phyloP scores from a whole-genome alignment of 768 basidiomycete species.

The Suillus tomentosus region DNA sequence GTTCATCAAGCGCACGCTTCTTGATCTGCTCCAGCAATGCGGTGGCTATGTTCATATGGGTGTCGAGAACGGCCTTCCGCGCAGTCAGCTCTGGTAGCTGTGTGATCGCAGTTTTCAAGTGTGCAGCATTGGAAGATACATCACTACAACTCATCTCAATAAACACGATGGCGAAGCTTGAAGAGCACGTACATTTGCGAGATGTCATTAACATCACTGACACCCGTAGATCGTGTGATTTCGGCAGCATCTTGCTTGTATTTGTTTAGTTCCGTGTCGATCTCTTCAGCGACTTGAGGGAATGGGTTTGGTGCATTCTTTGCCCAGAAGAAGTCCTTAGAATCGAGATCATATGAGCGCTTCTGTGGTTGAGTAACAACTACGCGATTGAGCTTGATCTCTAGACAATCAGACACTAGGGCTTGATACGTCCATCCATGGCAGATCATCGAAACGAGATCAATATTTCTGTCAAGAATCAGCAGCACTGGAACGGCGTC shows the following conservation, averaged over 20 bases:
- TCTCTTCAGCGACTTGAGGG: conserved; percentile 98
- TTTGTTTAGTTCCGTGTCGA: conserved; percentile 86
- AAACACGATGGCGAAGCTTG: not conserved
- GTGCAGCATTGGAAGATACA: conserved; percentile 87
- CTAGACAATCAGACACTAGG: conserved; percentile 94
- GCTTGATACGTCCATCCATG: conserved; percentile 99
- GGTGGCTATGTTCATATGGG: conserved; percentile 99
- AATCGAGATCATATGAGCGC: conserved; percentile 91
- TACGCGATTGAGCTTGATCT: conserved; percentile 95
- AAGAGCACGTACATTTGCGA: conserved; percentile 74
- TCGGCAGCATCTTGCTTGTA: conserved; percentile 97
- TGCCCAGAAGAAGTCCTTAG: conserved; percentile 99
- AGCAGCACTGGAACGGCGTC: conserved; percentile 68
- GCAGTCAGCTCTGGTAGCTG: conserved; percentile 96
- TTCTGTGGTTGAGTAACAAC: conserved; percentile 77
- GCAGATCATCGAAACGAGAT: conserved; percentile 88
- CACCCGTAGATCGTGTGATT: conserved; percentile 93
- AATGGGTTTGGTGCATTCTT: conserved; percentile 96
- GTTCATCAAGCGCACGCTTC: conserved; percentile 88
- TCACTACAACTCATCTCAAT: conserved; percentile 53
- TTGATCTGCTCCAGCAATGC: conserved; percentile 95
- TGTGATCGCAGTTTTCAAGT: conserved; percentile 96
- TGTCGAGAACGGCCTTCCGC: conserved; percentile 93
- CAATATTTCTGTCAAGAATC: conserved; percentile 92
- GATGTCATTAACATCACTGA: conserved; percentile 94